Conservation (phyloP, 352 stramenopile genomes). For the Pythium aristosporum region DNA sequence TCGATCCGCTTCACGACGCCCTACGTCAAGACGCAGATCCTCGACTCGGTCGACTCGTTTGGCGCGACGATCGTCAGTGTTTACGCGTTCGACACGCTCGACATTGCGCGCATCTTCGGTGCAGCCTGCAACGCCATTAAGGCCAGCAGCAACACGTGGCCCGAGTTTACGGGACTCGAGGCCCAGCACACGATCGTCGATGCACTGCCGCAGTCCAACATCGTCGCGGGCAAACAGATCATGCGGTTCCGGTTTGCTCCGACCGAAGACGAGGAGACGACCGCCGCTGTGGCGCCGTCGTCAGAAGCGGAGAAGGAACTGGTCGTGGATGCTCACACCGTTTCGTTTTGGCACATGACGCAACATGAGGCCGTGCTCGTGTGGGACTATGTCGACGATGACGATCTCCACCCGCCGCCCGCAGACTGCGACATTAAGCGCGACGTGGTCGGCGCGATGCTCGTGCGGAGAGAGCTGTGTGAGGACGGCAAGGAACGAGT, state of each 20-base stretch:
- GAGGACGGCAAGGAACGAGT: conserved; percentile 35
- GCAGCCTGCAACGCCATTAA: conserved; percentile 42
- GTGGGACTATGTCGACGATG: conserved; percentile 40
- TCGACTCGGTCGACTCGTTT: conserved; percentile 35
- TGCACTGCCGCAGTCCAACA: conserved; percentile 34
- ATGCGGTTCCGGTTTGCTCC: conserved; percentile 35
- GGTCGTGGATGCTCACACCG: conserved; percentile 31
- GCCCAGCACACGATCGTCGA: conserved; percentile 33
- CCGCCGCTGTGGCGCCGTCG: not conserved
- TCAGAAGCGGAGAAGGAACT: conserved; percentile 19
- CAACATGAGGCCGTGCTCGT: conserved; percentile 30
- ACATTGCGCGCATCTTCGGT: conserved; percentile 44
- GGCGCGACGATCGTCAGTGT: conserved; percentile 45
- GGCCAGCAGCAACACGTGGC: conserved; percentile 44
- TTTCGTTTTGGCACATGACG: conserved; percentile 33
- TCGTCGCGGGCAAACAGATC: conserved; percentile 42
- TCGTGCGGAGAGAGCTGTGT: conserved; percentile 28
- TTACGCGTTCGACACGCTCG: conserved; percentile 50
- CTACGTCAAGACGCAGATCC: conserved; percentile 35
- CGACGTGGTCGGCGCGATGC: conserved; percentile 19
- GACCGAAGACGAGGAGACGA: not conserved
- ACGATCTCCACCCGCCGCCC: conserved; percentile 33
- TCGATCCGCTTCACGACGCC: conserved; percentile 34
- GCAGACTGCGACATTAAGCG: conserved; percentile 29
- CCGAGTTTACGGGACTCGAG: conserved; percentile 37